Conservation (phyloP, 2,329 filamentous ascomycete species). For the Cryphonectria japonica region DNA sequence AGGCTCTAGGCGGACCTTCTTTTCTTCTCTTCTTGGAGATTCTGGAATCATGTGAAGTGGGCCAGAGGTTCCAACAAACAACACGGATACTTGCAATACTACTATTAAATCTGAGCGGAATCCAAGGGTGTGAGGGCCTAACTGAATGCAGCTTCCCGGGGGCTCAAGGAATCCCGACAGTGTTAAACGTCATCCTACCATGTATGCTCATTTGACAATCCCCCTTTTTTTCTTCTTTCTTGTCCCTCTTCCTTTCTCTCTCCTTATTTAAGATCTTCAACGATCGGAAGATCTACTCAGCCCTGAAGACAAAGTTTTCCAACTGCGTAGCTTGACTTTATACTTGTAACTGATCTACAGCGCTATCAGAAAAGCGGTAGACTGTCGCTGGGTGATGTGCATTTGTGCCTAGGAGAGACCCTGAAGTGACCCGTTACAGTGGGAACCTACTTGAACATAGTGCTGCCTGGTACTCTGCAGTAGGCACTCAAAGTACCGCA, state of each 20-base stretch:
- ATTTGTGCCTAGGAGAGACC: background rate
- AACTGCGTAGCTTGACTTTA: background rate
- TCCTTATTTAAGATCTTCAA: background rate
- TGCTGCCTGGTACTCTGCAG: background rate
- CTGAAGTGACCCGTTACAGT: background rate
- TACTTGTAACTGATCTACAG: background rate
- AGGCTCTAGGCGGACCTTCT: background rate
- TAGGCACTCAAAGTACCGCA: background rate
- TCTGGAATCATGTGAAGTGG: conserved; percentile 9
- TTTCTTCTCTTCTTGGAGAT: background rate
- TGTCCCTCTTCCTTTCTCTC: background rate
- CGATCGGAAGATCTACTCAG: background rate
- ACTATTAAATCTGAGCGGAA: background rate
- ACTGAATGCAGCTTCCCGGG: background rate
- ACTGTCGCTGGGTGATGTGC: background rate
- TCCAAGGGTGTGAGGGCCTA: background rate
- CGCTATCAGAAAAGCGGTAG: conserved; percentile 3
- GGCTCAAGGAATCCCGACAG: background rate
- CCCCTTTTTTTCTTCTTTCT: background rate
- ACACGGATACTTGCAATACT: background rate
- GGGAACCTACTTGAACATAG: background rate
- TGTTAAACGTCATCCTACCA: background rate
- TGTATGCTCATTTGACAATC: background rate
- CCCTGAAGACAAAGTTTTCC: background rate
- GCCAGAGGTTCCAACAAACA: background rate